Percentiles rank a stretch among this genome's conserved stretches.
Evolutionary conservation across 768 basidiomycete species (phyloP).

Genomic region (Leccinum imitatum): DNA sequence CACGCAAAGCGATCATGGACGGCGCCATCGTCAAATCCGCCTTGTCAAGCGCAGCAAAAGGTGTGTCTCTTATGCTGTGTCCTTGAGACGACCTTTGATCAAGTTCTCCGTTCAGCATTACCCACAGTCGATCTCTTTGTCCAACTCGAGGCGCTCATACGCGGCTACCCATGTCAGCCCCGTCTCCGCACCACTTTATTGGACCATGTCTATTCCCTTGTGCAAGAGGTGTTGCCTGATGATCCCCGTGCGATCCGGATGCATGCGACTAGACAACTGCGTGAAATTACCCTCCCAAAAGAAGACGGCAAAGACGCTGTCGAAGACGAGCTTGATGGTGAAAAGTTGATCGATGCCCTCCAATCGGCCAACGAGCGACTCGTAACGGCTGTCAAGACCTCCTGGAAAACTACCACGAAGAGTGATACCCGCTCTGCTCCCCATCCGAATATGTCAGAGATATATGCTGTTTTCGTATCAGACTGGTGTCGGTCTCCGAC

Average conservation of each 20-base stretch:
- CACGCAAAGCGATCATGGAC: slow-evolving; percentile 66
- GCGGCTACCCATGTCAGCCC: slow-evolving; percentile 42
- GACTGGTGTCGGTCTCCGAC: slow-evolving; percentile 44
- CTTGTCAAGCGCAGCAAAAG: slow-evolving; percentile 72
- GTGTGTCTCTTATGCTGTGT: slow-evolving; percentile 38
- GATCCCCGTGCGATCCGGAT: slow-evolving; percentile 40
- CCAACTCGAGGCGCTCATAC: slow-evolving; percentile 42
- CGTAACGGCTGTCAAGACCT: slow-evolving; percentile 28
- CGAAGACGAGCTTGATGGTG: slow-evolving; percentile 18
- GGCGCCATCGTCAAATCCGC: slow-evolving; percentile 80
- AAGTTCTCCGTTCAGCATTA: slow-evolving; percentile 32
- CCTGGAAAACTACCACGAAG: slow-evolving; percentile 13
- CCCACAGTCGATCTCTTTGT: slow-evolving; percentile 42
- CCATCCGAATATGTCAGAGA: slow-evolving; percentile 32
- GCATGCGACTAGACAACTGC: slow-evolving; percentile 38
- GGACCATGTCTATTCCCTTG: slow-evolving; percentile 42
- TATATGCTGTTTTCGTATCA: slow-evolving; percentile 46
- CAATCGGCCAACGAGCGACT: slow-evolving; percentile 34
- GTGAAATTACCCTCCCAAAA: slow-evolving; percentile 29
- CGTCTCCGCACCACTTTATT: slow-evolving; percentile 41
- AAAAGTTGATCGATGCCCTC: slow-evolving; percentile 29
- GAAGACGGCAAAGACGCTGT: slow-evolving; percentile 11
- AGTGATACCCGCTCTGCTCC: slow-evolving; percentile 13
- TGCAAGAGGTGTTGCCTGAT: slow-evolving; percentile 37
- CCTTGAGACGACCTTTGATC: slow-evolving; percentile 12